Conservation (phyloP, 495 filamentous ascomycete species). For the Pseudoneurospora amorphoporcata region DNA sequence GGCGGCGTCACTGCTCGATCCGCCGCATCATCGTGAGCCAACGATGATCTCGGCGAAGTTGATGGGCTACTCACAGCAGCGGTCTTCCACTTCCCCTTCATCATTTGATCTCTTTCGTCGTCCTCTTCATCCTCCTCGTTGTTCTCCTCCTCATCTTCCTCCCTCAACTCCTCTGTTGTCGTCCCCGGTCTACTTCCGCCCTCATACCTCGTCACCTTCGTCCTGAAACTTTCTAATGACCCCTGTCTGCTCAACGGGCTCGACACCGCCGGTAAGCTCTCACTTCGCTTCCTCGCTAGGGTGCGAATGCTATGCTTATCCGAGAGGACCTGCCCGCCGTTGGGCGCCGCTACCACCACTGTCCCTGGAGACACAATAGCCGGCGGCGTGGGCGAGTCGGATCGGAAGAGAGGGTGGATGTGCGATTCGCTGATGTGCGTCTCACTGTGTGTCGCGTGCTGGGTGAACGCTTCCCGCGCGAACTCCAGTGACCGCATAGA, state of each 20-base stretch:
- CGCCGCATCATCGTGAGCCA: neutral
- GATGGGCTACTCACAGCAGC: neutral
- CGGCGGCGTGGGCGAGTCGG: conserved; percentile 60
- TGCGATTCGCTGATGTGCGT: conserved; percentile 68
- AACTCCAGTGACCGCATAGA: conserved; percentile 14
- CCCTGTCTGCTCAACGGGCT: conserved; percentile 41
- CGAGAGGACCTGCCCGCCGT: conserved; percentile 56
- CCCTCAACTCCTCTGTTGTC: conserved; percentile 18
- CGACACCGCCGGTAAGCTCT: conserved; percentile 45
- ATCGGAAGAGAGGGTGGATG: conserved; percentile 80
- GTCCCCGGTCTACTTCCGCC: conserved; percentile 11
- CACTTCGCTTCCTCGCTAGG: conserved; percentile 59
- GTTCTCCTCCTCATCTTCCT: conserved; percentile 17
- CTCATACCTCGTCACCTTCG: neutral
- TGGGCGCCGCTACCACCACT: conserved; percentile 58
- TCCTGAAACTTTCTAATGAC: conserved; percentile 34
- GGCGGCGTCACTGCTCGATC: conserved; percentile 39
- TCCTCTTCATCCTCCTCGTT: conserved; percentile 5
- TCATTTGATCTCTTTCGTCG: conserved; percentile 16
- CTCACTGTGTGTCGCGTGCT: conserved; percentile 35
- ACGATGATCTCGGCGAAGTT: neutral
- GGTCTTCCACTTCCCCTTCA: neutral
- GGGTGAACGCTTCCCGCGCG: conserved; percentile 25
- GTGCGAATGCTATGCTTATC: conserved; percentile 41
- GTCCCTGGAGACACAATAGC: conserved; percentile 59